Conservation (phyloP, 495 filamentous ascomycete species). For the Daldinia concentrica region DNA sequence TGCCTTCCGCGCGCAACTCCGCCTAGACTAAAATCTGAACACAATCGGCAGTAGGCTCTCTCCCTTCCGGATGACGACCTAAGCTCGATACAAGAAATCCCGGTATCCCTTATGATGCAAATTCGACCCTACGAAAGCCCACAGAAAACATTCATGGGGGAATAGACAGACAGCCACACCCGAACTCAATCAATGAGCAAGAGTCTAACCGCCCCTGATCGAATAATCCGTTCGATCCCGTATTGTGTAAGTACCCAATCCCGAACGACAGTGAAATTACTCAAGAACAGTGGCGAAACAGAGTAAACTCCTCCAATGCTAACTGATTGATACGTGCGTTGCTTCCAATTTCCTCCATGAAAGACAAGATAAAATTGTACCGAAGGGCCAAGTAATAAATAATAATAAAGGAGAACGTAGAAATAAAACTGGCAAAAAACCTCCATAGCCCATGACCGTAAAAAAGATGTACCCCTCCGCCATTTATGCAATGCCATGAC, state of each 20-base stretch:
- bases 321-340: conserved; percentile 27
- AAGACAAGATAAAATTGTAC: conserved; percentile 18
- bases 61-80: conserved; percentile 12
- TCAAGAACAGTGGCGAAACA: conserved; percentile 34
- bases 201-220: conserved; percentile 32
- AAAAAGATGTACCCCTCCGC: conserved; percentile 23
- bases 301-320: conserved; percentile 44
- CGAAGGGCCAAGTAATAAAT: conserved; percentile 9
- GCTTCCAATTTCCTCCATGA: conserved; percentile 32
- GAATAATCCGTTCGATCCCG: conserved; percentile 34
- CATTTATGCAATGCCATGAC: conserved; percentile 39
- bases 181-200: conserved; percentile 43
- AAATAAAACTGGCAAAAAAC: conserved; percentile 26
- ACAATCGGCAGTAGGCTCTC: conserved; percentile 14
- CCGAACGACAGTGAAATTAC: conserved; percentile 31
- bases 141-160: conserved; percentile 13
- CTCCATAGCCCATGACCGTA: conserved; percentile 28
- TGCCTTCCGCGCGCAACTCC: conserved; percentile 41
- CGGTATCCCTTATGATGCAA: conserved; percentile 41
- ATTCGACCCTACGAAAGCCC: conserved; percentile 32
- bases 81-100: conserved; percentile 25
- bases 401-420: conserved; percentile 22
- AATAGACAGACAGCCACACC: conserved; percentile 38
- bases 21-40: conserved; percentile 22
- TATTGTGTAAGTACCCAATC: conserved; percentile 25